A percentile compares a stretch with the other conserved stretches of the same genome.
Evolutionary conservation across 805 yeast species (phyloP).

Genomic region (Tetrapisispora nanseiensis): DNA sequence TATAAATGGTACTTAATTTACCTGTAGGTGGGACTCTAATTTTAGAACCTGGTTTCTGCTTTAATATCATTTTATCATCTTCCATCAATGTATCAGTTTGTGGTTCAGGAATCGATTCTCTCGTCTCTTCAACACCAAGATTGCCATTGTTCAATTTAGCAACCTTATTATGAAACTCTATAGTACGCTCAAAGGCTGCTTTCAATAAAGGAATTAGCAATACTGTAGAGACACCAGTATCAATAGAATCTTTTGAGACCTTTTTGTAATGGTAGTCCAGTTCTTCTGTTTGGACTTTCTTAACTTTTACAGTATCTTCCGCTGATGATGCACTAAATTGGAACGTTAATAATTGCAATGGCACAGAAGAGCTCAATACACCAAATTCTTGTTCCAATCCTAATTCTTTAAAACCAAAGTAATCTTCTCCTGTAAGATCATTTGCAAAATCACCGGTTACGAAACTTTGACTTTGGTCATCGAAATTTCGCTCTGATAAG

Average conservation of each 20-base stretch:
- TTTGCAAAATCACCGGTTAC: constrained; percentile 89
- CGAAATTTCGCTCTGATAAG: constrained; percentile 66
- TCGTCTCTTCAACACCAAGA: constrained; percentile 27
- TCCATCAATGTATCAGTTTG: constrained; percentile 51
- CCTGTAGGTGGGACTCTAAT: constrained; percentile 89
- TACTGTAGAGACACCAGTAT: constrained; percentile 42
- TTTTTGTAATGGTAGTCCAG: constrained; percentile 47
- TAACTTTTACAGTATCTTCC: constrained; percentile 43
- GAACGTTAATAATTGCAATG: constrained; percentile 63
- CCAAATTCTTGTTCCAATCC: constrained; percentile 92
- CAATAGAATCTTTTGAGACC: constrained; percentile 43
- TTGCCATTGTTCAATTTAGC: constrained; percentile 8
- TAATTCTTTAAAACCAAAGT: constrained; percentile 90
- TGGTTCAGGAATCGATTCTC: not conserved
- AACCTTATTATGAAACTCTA: constrained; percentile 32
- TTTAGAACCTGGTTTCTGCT: constrained; percentile 54
- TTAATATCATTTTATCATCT: constrained; percentile 78
- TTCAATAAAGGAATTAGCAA: constrained; percentile 44
- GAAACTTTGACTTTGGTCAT: constrained; percentile 88
- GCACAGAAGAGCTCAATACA: constrained; percentile 72
- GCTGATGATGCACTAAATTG: constrained; percentile 57
- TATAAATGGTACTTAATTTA: constrained; percentile 62
- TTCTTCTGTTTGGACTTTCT: constrained; percentile 53
- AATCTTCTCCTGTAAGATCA: constrained; percentile 86
- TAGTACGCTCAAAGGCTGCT: constrained; percentile 35